These are phyloP conservation scores for Didymella lethalis DNA, from an alignment of 2,329 filamentous ascomycete species.

Conservation along the genomic window DNA sequence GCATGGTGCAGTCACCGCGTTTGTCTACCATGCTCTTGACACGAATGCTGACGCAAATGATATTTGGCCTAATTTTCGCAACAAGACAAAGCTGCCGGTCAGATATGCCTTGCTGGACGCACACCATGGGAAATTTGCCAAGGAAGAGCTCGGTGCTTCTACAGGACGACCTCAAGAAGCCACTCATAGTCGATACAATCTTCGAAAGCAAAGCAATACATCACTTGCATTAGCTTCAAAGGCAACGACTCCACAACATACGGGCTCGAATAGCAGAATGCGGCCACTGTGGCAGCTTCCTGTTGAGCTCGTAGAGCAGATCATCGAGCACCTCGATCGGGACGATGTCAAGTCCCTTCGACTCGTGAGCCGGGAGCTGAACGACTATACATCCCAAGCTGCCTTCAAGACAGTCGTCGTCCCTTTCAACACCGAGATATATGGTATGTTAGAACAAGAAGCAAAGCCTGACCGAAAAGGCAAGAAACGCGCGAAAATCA, in stretches of 20 bases:
- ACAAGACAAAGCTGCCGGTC: conserved; percentile 36
- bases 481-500: conserved; percentile 43
- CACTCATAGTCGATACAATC: conserved; percentile 1
- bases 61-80: conserved; percentile 48
- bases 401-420: conserved; percentile 71
- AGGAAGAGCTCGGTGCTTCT: neutral
- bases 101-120: conserved; percentile 34
- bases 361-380: conserved; percentile 67
- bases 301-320: conserved; percentile 68
- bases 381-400: conserved; percentile 63
- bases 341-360: conserved; percentile 68
- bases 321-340: conserved; percentile 64
- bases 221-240: neutral
- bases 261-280: conserved; percentile 1
- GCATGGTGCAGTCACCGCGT: conserved; percentile 35
- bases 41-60: conserved; percentile 43
- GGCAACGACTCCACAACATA: neutral
- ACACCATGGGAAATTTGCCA: neutral
- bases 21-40: conserved; percentile 31
- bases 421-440: conserved; percentile 71
- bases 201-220: neutral
- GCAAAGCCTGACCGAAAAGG: conserved; percentile 47
- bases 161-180: conserved; percentile 2
- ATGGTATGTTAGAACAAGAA: conserved; percentile 59
- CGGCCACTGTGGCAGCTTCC: conserved; percentile 60